Evolutionary conservation across 176 grass and related monocot genomes (phyloP).

Genomic region (sorghum (Sorghum bicolor)): DNA sequence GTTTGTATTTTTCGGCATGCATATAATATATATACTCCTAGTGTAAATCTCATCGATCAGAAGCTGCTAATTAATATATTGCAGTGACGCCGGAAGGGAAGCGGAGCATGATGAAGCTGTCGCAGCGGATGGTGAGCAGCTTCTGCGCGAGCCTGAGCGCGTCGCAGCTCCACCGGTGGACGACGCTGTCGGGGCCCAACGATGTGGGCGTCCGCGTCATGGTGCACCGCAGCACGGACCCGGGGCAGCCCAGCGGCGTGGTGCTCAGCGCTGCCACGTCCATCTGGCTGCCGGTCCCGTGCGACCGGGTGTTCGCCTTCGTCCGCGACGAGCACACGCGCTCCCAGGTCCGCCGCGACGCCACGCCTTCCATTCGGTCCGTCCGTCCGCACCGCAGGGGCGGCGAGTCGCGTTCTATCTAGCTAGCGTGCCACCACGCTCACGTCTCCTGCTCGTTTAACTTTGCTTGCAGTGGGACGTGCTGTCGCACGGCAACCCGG

Average conservation of each 20-base stretch:
- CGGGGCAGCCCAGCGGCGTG: conserved; percentile 78
- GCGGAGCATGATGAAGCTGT: conserved; percentile 93
- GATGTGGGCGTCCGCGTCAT: conserved; percentile 72
- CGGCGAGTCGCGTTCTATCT: neutral
- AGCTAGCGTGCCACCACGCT: neutral
- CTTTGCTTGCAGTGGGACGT: conserved; percentile 69
- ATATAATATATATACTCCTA: neutral
- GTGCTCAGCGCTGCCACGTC: conserved; percentile 85
- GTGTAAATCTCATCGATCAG: neutral
- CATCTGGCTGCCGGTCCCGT: conserved; percentile 65
- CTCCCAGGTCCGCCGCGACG: conserved; percentile 45
- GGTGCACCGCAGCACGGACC: conserved; percentile 70
- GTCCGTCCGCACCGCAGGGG: neutral
- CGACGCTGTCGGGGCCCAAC: conserved; percentile 57
- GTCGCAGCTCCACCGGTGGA: conserved; percentile 72
- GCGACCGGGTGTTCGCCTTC: conserved; percentile 73
- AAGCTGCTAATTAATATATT: neutral
- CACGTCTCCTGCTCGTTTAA: neutral
- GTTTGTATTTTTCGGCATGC: neutral
- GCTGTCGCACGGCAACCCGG: conserved; percentile 72
- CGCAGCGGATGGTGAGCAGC: conserved; percentile 84
- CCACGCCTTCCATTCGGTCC: neutral
- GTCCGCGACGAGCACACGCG: conserved; percentile 72
- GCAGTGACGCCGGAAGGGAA: conserved; percentile 71
- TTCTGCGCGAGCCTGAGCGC: conserved; percentile 80